Conservation (phyloP, 2,329 filamentous ascomycete species). For the Penicillium brevicompactum region DNA sequence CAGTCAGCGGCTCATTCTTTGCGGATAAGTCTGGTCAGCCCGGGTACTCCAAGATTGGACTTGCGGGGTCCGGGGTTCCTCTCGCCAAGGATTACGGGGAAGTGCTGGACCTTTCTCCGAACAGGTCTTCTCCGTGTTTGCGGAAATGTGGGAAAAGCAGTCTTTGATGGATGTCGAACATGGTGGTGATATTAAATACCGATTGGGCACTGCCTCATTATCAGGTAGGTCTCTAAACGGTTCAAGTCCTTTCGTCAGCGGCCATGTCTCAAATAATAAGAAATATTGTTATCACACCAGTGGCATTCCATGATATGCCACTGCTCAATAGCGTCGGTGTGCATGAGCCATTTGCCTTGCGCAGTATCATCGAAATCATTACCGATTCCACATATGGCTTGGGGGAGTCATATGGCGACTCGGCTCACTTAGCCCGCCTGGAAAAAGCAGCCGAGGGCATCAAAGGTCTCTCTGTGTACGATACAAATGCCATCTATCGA, state of each 20-base stretch:
- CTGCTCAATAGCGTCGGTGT: slow-evolving; percentile 49
- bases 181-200: background rate
- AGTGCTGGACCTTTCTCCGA: background rate
- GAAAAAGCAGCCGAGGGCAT: slow-evolving; percentile 25
- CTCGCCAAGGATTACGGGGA: background rate
- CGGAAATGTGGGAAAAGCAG: background rate
- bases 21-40: background rate
- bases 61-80: background rate
- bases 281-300: slow-evolving; percentile 46
- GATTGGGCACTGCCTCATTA: background rate
- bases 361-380: slow-evolving; percentile 46
- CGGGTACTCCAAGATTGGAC: background rate
- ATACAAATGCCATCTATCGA: slow-evolving; percentile 29
- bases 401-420: slow-evolving; percentile 48
- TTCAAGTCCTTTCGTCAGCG: background rate
- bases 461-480: background rate
- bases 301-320: slow-evolving; percentile 51
- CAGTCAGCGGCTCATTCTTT: background rate
- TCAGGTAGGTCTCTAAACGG: background rate
- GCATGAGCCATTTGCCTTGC: slow-evolving; percentile 47
- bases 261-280: slow-evolving; percentile 28
- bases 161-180: background rate
- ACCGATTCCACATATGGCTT: slow-evolving; percentile 41
- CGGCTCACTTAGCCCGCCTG: slow-evolving; percentile 39
- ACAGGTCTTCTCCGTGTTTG: background rate